phyloP scores from a whole-genome alignment of 148 eudicot species.

The Oxyria digyna region DNA sequence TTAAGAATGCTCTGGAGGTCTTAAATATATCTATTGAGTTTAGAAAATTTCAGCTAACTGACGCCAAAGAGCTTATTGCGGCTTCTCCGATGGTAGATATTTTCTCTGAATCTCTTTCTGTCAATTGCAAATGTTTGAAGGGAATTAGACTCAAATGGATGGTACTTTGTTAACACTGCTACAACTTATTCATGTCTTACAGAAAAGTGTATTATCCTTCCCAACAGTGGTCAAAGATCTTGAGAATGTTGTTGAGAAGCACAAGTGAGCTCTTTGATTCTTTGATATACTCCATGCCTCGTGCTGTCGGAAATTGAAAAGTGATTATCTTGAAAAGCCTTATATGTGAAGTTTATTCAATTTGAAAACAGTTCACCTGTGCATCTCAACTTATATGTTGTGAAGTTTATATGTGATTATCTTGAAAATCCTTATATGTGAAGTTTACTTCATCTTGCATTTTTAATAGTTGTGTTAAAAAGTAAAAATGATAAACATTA shows the following conservation, averaged over 20 bases:
- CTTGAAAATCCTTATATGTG: too few relatives aligned
- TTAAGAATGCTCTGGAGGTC: constrained; percentile 54
- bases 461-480: too few relatives aligned
- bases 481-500: too few relatives aligned
- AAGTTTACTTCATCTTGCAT: too few relatives aligned
- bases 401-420: too few relatives aligned
- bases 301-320: neutral
- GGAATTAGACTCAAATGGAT: neutral
- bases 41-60: constrained; percentile 33
- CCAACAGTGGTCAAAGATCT: constrained; percentile 41
- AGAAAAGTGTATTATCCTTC: constrained; percentile 43
- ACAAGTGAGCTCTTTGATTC: constrained; percentile 47
- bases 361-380: neutral
- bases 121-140: neutral
- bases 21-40: constrained; percentile 25
- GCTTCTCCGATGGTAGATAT: constrained; percentile 42
- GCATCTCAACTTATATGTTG: neutral
- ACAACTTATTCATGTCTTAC: constrained; percentile 15
- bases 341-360: neutral
- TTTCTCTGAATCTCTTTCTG: neutral
- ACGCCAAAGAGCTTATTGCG: constrained; percentile 48
- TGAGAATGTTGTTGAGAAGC: constrained; percentile 41
- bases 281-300: neutral
- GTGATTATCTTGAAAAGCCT: neutral
- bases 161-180: neutral